Percentiles rank a stretch among this genome's conserved stretches.
Conservation (phyloP, 768 basidiomycete genomes). For the Boletellus ananiceps region DNA sequence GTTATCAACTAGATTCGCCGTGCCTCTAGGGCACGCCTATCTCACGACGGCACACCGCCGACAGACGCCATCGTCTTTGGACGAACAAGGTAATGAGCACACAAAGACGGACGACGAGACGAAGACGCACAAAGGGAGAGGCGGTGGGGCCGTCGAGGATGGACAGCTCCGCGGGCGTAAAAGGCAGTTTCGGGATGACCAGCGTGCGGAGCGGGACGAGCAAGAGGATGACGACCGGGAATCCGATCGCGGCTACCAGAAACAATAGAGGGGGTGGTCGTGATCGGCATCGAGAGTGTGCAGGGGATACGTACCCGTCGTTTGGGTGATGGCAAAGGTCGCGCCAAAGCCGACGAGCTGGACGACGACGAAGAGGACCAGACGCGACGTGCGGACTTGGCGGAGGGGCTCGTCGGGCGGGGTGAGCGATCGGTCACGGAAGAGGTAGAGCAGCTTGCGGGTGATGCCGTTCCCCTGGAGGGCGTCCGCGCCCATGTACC, state of each 20-base stretch:
- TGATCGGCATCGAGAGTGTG: too few species aligned
- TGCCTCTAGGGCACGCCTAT: background rate
- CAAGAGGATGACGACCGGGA: conserved; percentile 83
- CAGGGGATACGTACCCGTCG: conserved; percentile 62
- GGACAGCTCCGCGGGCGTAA: conserved; percentile 70
- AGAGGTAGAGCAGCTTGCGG: conserved; percentile 70
- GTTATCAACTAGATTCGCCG: too few species aligned
- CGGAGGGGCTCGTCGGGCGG: conserved; percentile 64
- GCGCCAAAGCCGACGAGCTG: conserved; percentile 83
- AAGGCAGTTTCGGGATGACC: conserved; percentile 70
- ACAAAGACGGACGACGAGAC: background rate
- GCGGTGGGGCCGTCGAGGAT: conserved; percentile 91
- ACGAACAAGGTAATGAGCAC: background rate
- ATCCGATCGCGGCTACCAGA: conserved; percentile 85
- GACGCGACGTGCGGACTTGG: conserved; percentile 67
- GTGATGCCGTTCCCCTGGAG: conserved; percentile 81
- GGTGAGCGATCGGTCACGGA: conserved; percentile 65
- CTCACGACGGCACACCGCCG: conserved; percentile 28
- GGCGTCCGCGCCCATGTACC: conserved; percentile 90
- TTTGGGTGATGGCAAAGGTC: conserved; percentile 89
- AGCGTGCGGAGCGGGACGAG: conserved; percentile 72
- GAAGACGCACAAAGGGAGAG: conserved; percentile 67
- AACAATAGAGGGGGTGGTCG: too few species aligned
- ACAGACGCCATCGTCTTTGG: conserved; percentile 43
- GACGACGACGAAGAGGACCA: conserved; percentile 65